Percentiles rank a stretch among this genome's conserved stretches.
Evolutionary conservation across 257 asterid species (phyloP).

Genomic region (Petunia secreta): DNA sequence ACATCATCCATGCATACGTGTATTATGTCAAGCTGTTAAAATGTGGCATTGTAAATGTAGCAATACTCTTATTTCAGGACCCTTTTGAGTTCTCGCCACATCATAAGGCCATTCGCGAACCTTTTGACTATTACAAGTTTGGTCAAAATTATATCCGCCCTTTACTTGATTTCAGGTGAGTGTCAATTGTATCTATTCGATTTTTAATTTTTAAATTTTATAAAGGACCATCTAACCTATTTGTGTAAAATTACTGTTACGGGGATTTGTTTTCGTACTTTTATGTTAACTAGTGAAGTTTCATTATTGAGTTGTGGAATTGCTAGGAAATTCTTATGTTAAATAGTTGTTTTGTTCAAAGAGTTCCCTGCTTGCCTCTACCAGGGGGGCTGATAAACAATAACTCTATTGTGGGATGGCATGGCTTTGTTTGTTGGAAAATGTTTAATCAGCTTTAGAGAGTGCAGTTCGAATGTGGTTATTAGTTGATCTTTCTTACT

Average conservation of each 20-base stretch:
- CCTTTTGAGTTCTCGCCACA: conserved; percentile 72
- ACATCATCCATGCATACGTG: conserved; percentile 1
- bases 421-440: neutral
- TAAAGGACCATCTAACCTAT: too few species aligned
- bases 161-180: conserved; percentile 79
- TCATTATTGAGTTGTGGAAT: conserved; percentile 14
- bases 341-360: neutral
- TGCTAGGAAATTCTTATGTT: conserved; percentile 13
- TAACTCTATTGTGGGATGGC: neutral
- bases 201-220: too few species aligned
- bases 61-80: conserved; percentile 55
- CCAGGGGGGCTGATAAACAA: neutral
- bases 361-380: neutral
- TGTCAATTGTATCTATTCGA: neutral
- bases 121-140: conserved; percentile 83
- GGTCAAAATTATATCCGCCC: conserved; percentile 78
- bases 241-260: neutral
- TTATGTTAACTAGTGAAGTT: neutral
- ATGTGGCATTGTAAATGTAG: neutral
- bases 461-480: neutral
- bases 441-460: conserved; percentile 1
- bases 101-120: conserved; percentile 86
- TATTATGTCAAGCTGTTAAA: conserved; percentile 12
- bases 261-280: neutral
- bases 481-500: conserved; percentile 4